phyloP scores from a whole-genome alignment of 805 yeast genomes.

The Wickerhamiella azymoides region DNA sequence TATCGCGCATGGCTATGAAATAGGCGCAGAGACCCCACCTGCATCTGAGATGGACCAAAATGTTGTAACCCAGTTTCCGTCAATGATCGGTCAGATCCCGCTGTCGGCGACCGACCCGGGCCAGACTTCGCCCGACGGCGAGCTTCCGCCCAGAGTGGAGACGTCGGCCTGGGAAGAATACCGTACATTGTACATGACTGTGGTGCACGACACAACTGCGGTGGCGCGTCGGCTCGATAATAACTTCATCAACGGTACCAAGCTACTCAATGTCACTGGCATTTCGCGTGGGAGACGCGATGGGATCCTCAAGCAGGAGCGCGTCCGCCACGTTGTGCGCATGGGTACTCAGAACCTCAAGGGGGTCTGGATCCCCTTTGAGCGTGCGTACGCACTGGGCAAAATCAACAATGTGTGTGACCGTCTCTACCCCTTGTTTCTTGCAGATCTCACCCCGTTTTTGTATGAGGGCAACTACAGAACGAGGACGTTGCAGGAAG shows the following conservation, averaged over 20 bases:
- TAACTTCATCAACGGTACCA: conserved; percentile 22
- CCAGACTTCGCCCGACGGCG: neutral
- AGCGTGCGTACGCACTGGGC: conserved; percentile 18
- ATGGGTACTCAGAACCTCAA: conserved; percentile 19
- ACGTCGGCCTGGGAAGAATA: conserved; percentile 19
- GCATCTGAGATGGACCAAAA: neutral
- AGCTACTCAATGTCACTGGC: conserved; percentile 16
- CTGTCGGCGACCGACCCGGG: neutral
- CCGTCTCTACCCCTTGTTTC: conserved; percentile 16
- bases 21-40: neutral
- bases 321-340: conserved; percentile 18
- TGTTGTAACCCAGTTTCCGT: neutral
- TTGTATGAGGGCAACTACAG: conserved; percentile 25
- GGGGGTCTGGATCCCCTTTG: conserved; percentile 22
- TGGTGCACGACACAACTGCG: conserved; percentile 10
- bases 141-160: conserved; percentile 5
- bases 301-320: conserved; percentile 19
- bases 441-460: conserved; percentile 18
- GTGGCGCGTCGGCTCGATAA: conserved; percentile 19
- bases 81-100: neutral
- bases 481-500: conserved; percentile 24
- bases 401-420: conserved; percentile 13
- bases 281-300: conserved; percentile 20
- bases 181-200: conserved; percentile 17
- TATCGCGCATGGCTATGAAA: neutral